phyloP scores from a whole-genome alignment of 2,329 filamentous ascomycete species.

The Arthrobotrys musiformis region DNA sequence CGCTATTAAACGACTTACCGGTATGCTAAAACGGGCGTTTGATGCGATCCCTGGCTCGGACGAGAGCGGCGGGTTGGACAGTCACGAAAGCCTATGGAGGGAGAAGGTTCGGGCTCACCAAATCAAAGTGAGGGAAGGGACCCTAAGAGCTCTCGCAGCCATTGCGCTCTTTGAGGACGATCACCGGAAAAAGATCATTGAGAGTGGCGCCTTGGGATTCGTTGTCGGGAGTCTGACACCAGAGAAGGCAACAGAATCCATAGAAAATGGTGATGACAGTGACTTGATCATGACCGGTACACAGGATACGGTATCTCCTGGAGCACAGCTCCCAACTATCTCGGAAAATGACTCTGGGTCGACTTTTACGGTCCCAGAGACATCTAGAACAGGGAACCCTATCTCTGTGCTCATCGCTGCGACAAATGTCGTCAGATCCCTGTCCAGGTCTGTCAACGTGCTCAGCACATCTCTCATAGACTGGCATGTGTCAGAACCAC shows the following conservation, averaged over 20 bases:
- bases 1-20: conserved; percentile 72
- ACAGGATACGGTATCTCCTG: conserved; percentile 24
- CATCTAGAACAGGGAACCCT: conserved; percentile 77
- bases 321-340: conserved; percentile 11
- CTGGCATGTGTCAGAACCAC: conserved; percentile 79
- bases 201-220: conserved; percentile 81
- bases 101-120: conserved; percentile 70
- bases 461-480: conserved; percentile 89
- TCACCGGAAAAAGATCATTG: conserved; percentile 82
- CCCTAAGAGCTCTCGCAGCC: conserved; percentile 82
- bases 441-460: conserved; percentile 85
- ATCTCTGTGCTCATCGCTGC: conserved; percentile 82
- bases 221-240: conserved; percentile 84
- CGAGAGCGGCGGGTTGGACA: conserved; percentile 66
- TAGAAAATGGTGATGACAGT: not conserved
- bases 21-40: conserved; percentile 74
- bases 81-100: conserved; percentile 69
- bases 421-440: conserved; percentile 80
- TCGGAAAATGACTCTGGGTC: conserved; percentile 54
- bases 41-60: conserved; percentile 63
- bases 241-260: conserved; percentile 63
- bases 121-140: conserved; percentile 78
- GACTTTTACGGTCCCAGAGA: conserved; percentile 57
- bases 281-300: conserved; percentile 42
- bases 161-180: conserved; percentile 83